Evolutionary conservation across 441 rosid genomes (phyloP), one percentile per base, ranked within the genome.

Genomic region (Pelargonium fulgidum): DNA sequence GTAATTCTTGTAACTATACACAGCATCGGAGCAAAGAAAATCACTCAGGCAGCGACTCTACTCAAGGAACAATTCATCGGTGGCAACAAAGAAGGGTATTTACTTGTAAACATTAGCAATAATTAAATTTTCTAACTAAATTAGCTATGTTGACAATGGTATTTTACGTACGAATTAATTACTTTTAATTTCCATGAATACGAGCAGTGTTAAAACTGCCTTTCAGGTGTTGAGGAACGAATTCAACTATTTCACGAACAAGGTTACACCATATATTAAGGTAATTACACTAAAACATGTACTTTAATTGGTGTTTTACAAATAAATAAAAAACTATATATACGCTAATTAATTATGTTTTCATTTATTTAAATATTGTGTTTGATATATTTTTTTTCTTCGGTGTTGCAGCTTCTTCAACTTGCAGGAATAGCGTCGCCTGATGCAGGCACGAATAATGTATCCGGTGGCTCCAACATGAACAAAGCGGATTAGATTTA

Each of bases 201-300:
- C 2, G 19, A 54, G 22, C 8, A 54, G 61, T 6, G 61, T 20
- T 14, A 54, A 10, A 54, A 54, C 61, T 14, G 61, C 61, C 8
- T 54, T 54, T 3, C 22, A 54, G 14, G 61, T 54, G 61, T 20
- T 54, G 9, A 19, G 3, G 8, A 54, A 54, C 61, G 61, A 54
- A 54, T 54, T 16, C 61, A 54, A 54, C 61, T 54, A 54, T 54
- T 54, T 54, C 22, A 6, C 10, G 61, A n/a, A 54, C 61, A 54
- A 54, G 22, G 19, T 54, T 6, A 54, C 61, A 54, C 61, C 61
- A 16, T 54, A 54, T 54, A 54, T 54, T 17, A 54, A 54, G 61
- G 61, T 54, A 54, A 54, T 54, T 54, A 2, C 1, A 54, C 22
- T n/a, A 16, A 54, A 6, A 54, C 20, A 54, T 9, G 19, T 54